phyloP scores from a whole-genome alignment of 805 yeast species.

The Sugiyamaella floridensis region DNA sequence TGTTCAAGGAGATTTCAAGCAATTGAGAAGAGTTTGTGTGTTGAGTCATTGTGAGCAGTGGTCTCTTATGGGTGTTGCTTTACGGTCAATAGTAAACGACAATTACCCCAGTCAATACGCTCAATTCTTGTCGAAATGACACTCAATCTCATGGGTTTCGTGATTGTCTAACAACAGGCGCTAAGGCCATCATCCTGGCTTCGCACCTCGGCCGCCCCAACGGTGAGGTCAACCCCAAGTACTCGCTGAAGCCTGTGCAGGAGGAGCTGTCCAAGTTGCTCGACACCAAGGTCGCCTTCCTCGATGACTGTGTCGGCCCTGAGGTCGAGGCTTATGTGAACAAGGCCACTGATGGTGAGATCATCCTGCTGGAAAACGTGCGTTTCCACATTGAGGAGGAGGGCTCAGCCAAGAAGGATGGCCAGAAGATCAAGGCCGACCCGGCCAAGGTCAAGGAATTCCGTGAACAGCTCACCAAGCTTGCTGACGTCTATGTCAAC shows the following conservation, averaged over 20 bases:
- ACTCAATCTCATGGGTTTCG: background rate
- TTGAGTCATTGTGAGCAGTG: background rate
- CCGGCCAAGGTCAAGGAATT: conserved; percentile 75
- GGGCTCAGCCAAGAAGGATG: conserved; percentile 90
- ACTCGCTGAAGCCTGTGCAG: conserved; percentile 90
- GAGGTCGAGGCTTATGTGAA: conserved; percentile 79
- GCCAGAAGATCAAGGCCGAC: conserved; percentile 89
- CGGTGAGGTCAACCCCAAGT: conserved; percentile 81
- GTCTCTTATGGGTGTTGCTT: background rate
- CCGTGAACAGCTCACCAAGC: conserved; percentile 81
- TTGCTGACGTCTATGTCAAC: conserved; percentile 94
- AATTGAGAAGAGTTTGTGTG: too few relatives aligned
- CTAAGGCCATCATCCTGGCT: conserved; percentile 87
- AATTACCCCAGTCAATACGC: background rate
- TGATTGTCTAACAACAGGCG: conserved; percentile 36
- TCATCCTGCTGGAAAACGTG: conserved; percentile 90
- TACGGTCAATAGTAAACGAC: background rate
- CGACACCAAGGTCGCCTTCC: conserved; percentile 68
- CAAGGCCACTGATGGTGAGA: conserved; percentile 68
- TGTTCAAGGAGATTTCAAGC: background rate
- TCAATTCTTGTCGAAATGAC: background rate
- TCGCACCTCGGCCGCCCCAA: conserved; percentile 99
- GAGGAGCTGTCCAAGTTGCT: conserved; percentile 77
- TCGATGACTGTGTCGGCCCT: conserved; percentile 85
- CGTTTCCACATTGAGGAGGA: conserved; percentile 91